phyloP scores from a whole-genome alignment of 148 eudicot genomes.

The Diospyros lotus region DNA sequence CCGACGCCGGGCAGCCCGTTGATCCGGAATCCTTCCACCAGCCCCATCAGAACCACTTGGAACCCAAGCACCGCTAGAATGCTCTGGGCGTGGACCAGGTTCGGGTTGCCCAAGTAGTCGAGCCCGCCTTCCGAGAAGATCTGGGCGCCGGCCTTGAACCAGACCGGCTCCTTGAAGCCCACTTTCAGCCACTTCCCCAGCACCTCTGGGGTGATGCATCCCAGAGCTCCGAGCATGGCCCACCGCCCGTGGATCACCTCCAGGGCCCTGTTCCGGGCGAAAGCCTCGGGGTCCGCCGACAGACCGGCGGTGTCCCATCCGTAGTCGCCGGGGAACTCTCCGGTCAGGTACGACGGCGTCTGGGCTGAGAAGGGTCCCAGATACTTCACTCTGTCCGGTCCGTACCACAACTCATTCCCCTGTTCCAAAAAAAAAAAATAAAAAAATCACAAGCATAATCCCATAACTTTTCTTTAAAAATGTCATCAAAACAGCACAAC shows the following conservation, averaged over 20 bases:
- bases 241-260: constrained; percentile 89
- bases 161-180: constrained; percentile 73
- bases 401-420: constrained; percentile 89
- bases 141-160: constrained; percentile 91
- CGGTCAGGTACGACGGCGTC: constrained; percentile 78
- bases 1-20: constrained; percentile 78
- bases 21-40: constrained; percentile 73
- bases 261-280: constrained; percentile 88
- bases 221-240: constrained; percentile 87
- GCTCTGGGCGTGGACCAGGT: constrained; percentile 82
- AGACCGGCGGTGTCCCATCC: constrained; percentile 95
- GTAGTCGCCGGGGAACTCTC: constrained; percentile 91
- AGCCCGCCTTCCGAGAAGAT: constrained; percentile 82
- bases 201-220: constrained; percentile 79
- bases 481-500: neutral
- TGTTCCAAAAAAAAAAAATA: neutral
- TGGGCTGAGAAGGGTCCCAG: constrained; percentile 95
- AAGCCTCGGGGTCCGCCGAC: constrained; percentile 94
- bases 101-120: constrained; percentile 83
- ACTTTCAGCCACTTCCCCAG: constrained; percentile 67
- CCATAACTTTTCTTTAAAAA: neutral
- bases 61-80: constrained; percentile 63
- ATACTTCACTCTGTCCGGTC: constrained; percentile 83
- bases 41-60: constrained; percentile 78
- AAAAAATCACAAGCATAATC: constrained; percentile 7